phyloP scores from a whole-genome alignment of 306 rosid genomes.

The Vigna hirtella region DNA sequence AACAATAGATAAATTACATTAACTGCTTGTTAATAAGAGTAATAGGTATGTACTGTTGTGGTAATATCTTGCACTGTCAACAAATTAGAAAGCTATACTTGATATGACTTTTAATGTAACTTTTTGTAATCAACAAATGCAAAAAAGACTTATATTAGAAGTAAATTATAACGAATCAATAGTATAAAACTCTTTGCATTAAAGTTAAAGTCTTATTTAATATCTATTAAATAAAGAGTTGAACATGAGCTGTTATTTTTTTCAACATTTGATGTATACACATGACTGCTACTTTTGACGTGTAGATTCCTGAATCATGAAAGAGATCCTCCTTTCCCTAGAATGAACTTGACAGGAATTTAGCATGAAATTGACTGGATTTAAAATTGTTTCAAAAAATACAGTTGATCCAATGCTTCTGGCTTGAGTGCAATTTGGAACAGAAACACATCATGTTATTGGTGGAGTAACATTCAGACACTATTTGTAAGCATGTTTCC shows the following conservation, averaged over 20 bases:
- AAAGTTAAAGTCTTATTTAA: background rate
- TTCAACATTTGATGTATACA: background rate
- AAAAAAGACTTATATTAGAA: background rate
- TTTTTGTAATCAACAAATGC: too few species aligned
- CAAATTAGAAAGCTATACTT: too few species aligned
- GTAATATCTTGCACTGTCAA: too few species aligned
- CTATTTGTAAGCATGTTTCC: constrained; percentile 51
- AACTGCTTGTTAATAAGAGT: too few species aligned
- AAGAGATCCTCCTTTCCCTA: background rate
- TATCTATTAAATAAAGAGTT: background rate
- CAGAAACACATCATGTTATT: constrained; percentile 1
- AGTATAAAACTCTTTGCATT: background rate
- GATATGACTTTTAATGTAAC: too few species aligned
- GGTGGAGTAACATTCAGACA: constrained; percentile 35
- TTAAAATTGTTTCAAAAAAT: background rate
- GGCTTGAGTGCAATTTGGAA: constrained; percentile 1
- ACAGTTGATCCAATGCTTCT: background rate
- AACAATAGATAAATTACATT: too few species aligned
- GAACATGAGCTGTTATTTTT: background rate
- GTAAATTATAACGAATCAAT: background rate
- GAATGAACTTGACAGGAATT: background rate
- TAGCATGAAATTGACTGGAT: constrained; percentile 1
- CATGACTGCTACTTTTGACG: constrained; percentile 11
- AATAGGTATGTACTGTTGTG: too few species aligned
- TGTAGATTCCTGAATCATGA: constrained; percentile 10